A percentile compares a stretch with the other conserved stretches of the same genome.
Conservation (phyloP, 2,329 filamentous ascomycete species). For the Blastomyces percursus region DNA sequence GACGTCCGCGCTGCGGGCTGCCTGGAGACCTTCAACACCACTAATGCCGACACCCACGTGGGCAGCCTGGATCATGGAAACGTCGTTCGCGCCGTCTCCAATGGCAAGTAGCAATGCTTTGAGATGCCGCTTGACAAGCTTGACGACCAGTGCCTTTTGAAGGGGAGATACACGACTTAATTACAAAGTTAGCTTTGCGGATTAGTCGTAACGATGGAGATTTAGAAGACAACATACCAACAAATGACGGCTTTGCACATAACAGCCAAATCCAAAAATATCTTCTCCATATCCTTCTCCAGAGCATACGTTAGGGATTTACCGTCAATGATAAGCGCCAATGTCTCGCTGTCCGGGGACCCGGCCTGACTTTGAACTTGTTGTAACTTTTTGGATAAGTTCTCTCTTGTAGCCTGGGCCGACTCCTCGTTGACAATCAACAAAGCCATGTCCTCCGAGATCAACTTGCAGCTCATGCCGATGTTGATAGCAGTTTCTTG, state of each 20-base stretch:
- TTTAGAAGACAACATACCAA: conserved; percentile 37
- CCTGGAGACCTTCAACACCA: conserved; percentile 91
- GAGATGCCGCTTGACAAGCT: conserved; percentile 90
- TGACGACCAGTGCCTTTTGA: conserved; percentile 94
- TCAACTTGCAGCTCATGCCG: conserved; percentile 97
- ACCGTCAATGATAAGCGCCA: conserved; percentile 91
- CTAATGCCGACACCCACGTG: conserved; percentile 98
- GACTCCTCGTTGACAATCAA: conserved; percentile 90
- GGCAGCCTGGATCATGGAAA: conserved; percentile 99
- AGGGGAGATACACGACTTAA: conserved; percentile 82
- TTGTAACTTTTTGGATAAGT: conserved; percentile 84
- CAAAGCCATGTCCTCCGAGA: conserved; percentile 97
- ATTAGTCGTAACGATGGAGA: conserved; percentile 7
- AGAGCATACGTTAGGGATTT: conserved; percentile 89
- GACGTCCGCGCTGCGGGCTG: conserved; percentile 88
- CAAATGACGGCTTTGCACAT: conserved; percentile 99
- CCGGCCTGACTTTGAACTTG: conserved; percentile 75
- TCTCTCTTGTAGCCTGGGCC: conserved; percentile 67
- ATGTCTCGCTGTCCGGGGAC: conserved; percentile 52
- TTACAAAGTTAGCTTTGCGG: not conserved
- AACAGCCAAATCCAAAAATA: conserved; percentile 84
- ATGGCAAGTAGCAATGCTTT: conserved; percentile 89
- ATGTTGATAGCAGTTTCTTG: conserved; percentile 99
- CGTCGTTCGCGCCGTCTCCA: conserved; percentile 94
- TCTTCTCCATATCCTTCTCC: conserved; percentile 84